A percentile compares a stretch with the other conserved stretches of the same genome.
Conservation (phyloP, 148 eudicot species). For the Spergularia marina region DNA sequence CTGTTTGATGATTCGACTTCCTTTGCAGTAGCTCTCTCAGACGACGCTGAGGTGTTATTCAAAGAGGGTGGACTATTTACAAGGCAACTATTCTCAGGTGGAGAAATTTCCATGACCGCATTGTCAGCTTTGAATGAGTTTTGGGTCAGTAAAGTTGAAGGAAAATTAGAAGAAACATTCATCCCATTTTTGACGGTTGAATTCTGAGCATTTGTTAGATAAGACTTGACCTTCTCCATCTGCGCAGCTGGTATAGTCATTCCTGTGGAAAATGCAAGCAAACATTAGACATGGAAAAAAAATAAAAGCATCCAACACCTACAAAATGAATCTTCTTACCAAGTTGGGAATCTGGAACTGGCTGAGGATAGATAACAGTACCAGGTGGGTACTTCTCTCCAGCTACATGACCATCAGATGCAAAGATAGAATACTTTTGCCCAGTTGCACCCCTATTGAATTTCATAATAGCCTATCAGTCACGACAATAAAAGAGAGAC, state of each 20-base stretch:
- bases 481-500: not conserved
- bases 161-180: slow-evolving; percentile 30
- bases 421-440: slow-evolving; percentile 27
- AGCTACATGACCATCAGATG: slow-evolving; percentile 28
- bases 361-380: slow-evolving; percentile 29
- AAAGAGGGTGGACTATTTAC: slow-evolving; percentile 55
- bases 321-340: slow-evolving; percentile 32
- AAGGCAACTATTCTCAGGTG: slow-evolving; percentile 46
- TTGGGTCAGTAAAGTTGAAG: slow-evolving; percentile 38
- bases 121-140: slow-evolving; percentile 34
- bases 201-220: slow-evolving; percentile 29
- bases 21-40: slow-evolving; percentile 38
- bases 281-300: slow-evolving; percentile 12
- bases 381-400: slow-evolving; percentile 39
- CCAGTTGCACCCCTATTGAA: slow-evolving; percentile 27
- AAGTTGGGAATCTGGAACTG: slow-evolving; percentile 25
- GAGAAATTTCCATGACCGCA: slow-evolving; percentile 39
- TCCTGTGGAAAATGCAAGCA: slow-evolving; percentile 33
- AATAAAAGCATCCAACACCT: not conserved
- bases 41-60: slow-evolving; percentile 25
- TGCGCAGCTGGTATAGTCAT: slow-evolving; percentile 29
- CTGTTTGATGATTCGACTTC: slow-evolving; percentile 58
- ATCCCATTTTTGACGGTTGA: slow-evolving; percentile 32
- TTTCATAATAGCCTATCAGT: not conserved
- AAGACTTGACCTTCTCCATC: slow-evolving; percentile 30